Evolutionary conservation across 768 basidiomycete species (phyloP).

Genomic region (Leccinum boreale): DNA sequence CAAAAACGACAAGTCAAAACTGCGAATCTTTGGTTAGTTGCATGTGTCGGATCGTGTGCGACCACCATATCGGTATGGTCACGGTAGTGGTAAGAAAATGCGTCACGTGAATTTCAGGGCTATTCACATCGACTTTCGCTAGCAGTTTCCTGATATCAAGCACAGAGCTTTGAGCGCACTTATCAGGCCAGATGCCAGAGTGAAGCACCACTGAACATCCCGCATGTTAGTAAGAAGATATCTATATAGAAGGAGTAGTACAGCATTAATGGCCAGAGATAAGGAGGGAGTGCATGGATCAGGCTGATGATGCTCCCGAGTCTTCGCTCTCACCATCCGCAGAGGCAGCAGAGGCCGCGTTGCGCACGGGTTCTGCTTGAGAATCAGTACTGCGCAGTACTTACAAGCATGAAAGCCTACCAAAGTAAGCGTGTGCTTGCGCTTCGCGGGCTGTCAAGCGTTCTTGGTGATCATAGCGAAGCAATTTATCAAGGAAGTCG

Average conservation of each 20-base stretch:
- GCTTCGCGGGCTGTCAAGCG: slow-evolving; percentile 93
- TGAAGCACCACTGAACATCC: slow-evolving; percentile 19
- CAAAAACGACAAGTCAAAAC: background rate
- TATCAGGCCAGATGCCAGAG: slow-evolving; percentile 15
- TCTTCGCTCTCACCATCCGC: slow-evolving; percentile 64
- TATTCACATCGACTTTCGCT: background rate
- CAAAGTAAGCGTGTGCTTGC: slow-evolving; percentile 91
- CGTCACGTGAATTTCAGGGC: slow-evolving; percentile 11
- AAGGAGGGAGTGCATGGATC: slow-evolving; percentile 25
- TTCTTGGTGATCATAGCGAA: slow-evolving; percentile 97
- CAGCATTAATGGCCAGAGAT: slow-evolving; percentile 27
- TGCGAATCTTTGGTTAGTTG: slow-evolving; percentile 5
- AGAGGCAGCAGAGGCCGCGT: slow-evolving; percentile 37
- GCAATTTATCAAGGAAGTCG: slow-evolving; percentile 91
- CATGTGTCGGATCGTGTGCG: slow-evolving; percentile 7
- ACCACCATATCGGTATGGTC: slow-evolving; percentile 6
- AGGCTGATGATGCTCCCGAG: slow-evolving; percentile 33
- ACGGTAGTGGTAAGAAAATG: background rate
- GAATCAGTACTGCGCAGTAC: slow-evolving; percentile 18
- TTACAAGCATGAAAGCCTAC: slow-evolving; percentile 36
- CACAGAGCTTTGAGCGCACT: slow-evolving; percentile 18
- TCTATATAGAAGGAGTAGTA: slow-evolving; percentile 35
- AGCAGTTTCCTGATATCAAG: slow-evolving; percentile 1
- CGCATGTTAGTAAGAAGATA: slow-evolving; percentile 22
- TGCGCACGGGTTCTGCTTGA: slow-evolving; percentile 63